These are phyloP conservation scores for Fusarium vanettenii DNA, from an alignment of 2,329 filamentous ascomycete genomes.

Conservation along the genomic window DNA sequence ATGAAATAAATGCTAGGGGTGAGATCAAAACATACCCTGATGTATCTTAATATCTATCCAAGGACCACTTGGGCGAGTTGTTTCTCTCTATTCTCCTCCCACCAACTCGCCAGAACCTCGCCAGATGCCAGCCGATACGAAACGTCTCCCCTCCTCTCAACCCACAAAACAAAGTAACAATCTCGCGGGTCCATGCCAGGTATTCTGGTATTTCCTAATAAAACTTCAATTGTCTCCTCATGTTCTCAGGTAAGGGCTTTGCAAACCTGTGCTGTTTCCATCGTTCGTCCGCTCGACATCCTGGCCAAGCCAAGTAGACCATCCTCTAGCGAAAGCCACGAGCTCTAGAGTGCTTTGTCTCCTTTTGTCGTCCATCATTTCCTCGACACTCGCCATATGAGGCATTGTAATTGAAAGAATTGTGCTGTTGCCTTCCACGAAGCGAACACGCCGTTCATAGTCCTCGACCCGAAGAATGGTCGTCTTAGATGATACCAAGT, in stretches of 20 bases:
- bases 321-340: slow-evolving; percentile 13
- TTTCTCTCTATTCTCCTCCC: not conserved
- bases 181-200: not conserved
- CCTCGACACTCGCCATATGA: not conserved
- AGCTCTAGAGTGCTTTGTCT: not conserved
- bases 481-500: not conserved
- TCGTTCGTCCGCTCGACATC: not conserved
- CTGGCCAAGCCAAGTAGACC: slow-evolving; percentile 20
- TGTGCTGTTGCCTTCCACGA: not conserved
- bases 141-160: not conserved
- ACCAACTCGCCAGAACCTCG: not conserved
- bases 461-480: not conserved
- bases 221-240: not conserved
- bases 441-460: slow-evolving; percentile 1
- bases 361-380: not conserved
- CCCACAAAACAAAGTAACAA: not conserved
- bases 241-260: too few relatives aligned
- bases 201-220: not conserved
- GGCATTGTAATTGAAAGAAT: slow-evolving; percentile 9
- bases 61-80: not conserved
- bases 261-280: not conserved
- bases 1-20: not conserved
- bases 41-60: not conserved
- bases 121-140: not conserved
- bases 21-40: not conserved